These are phyloP conservation scores for Babesia bovis DNA, from an alignment of 169 alveolate genomes.

Conservation along the genomic window DNA sequence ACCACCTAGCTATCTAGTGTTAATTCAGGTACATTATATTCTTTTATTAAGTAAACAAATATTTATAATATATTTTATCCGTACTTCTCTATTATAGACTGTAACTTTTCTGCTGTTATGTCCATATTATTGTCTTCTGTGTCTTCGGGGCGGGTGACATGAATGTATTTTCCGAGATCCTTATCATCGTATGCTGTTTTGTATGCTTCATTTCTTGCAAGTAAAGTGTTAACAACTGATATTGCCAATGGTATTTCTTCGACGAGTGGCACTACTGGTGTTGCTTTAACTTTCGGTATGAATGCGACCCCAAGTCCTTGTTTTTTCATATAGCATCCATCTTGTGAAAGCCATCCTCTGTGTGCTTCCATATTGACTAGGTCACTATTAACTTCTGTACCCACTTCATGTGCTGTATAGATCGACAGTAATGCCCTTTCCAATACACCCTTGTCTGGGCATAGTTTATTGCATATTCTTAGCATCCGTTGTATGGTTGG, in stretches of 20 bases:
- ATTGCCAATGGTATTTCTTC: constrained; percentile 32
- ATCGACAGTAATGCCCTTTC: constrained; percentile 4
- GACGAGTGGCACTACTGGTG: constrained; percentile 36
- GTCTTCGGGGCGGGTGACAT: constrained; percentile 4
- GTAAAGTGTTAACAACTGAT: neutral
- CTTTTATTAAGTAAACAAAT: too few species aligned
- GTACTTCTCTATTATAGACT: constrained; percentile 23
- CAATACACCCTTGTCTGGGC: neutral
- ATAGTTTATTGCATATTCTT: neutral
- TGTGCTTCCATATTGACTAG: neutral
- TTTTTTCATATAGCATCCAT: neutral
- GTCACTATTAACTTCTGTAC: neutral
- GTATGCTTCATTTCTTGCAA: neutral
- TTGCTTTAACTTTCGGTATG: constrained; percentile 18
- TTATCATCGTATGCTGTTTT: constrained; percentile 6
- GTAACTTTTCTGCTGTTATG: constrained; percentile 23
- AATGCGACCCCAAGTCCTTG: constrained; percentile 17
- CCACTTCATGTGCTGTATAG: constrained; percentile 35
- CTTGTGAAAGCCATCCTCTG: constrained; percentile 29
- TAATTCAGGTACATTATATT: too few species aligned
- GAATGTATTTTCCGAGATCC: constrained; percentile 16
- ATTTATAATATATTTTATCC: neutral
- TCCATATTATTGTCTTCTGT: constrained; percentile 5
- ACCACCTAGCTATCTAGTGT: too few species aligned
- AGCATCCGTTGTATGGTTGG: constrained; percentile 9